Base-by-base conservation (phyloP, 768 basidiomycete genomes). In the Suillus occidentalis region DNA sequence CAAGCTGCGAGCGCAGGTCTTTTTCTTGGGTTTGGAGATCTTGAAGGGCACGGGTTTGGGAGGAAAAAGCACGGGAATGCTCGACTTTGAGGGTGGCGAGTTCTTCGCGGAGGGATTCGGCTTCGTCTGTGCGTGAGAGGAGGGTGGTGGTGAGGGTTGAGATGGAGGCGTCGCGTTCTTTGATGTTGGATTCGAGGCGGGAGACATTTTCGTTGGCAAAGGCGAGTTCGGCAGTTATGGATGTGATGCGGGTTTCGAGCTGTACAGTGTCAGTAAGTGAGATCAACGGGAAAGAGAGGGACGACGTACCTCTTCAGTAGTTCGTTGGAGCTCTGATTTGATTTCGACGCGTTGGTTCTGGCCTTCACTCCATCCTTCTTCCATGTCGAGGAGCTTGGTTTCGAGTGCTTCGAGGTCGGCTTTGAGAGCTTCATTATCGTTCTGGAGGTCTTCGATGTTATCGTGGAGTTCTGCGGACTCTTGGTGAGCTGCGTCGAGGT, bases 141-240 rank as follows among this genome's bases (percentile, higher is more conserved):
- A 87, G 73, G 18, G 81, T 83, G 60, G 80, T 73, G 10, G 80
- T 79, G 43, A 82, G 79, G n/a, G 81, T 80, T 3, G 79, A 72
- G 25, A 88, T 77, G 60, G 91, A 87, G 20, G 79, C 73, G 63
- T 90, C 84, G n/a, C 85, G 85, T 43, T 84, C 80, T 4, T 79
- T 82, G 45, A 89, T 71, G 63, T 84, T 83, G 31, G 84, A 83
- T 74, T 90, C 83, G 20, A 89, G 79, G 28, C 86, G 85, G n/a
- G 78, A 62, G 12, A 83, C 75, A 43, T 79, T 84, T 47, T 89
- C 89, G 42, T 81, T 70, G 7, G 84, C 81, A 67, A 82, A 85
- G 60, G 84, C 81, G 10, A 79, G 81, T 71, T 91, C 89, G 63
- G 84, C 82, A 7, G 83, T 83, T 12, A 89, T 78, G 9, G 81